These are phyloP conservation scores for Domatiomyces globalis DNA, from an alignment of 2,329 filamentous ascomycete species.

Conservation along the genomic window DNA sequence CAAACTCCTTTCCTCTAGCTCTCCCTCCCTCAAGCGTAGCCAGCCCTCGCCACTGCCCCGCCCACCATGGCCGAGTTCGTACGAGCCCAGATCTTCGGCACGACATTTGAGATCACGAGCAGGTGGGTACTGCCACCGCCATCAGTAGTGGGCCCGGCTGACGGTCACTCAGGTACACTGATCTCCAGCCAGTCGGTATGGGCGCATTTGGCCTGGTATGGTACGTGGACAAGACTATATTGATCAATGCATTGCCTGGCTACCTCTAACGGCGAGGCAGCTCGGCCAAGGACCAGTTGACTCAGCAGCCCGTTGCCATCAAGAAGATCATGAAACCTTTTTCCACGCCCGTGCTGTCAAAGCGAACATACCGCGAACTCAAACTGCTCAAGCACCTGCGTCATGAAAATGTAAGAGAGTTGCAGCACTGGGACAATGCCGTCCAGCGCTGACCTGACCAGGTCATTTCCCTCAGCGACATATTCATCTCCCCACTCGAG, in stretches of 20 bases:
- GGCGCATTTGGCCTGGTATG: constrained; percentile 96
- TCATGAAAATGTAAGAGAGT: constrained; percentile 71
- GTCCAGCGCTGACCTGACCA: constrained; percentile 24
- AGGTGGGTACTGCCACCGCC: constrained; percentile 43
- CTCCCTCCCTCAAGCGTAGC: neutral
- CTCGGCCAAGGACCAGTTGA: constrained; percentile 95
- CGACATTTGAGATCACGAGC: constrained; percentile 98
- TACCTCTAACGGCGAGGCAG: constrained; percentile 35
- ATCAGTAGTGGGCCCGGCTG: constrained; percentile 11
- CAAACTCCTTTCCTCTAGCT: neutral
- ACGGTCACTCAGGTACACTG: constrained; percentile 60
- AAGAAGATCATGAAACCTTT: constrained; percentile 99
- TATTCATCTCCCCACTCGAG: constrained; percentile 97
- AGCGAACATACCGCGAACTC: constrained; percentile 92
- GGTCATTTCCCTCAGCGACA: constrained; percentile 97
- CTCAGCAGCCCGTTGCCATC: constrained; percentile 87
- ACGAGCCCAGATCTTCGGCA: constrained; percentile 97
- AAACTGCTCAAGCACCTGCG: constrained; percentile 93
- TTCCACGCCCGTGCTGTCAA: constrained; percentile 95
- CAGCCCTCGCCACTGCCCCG: neutral
- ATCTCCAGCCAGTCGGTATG: constrained; percentile 97
- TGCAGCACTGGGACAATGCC: constrained; percentile 9
- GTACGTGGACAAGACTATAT: constrained; percentile 38
- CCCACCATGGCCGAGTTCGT: constrained; percentile 91
- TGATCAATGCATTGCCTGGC: neutral